Percentiles rank a stretch among this genome's conserved stretches.
These are phyloP conservation scores for Cladosporium sp. DNA, from an alignment of 2,329 filamentous ascomycete genomes.

Conservation along the genomic window DNA sequence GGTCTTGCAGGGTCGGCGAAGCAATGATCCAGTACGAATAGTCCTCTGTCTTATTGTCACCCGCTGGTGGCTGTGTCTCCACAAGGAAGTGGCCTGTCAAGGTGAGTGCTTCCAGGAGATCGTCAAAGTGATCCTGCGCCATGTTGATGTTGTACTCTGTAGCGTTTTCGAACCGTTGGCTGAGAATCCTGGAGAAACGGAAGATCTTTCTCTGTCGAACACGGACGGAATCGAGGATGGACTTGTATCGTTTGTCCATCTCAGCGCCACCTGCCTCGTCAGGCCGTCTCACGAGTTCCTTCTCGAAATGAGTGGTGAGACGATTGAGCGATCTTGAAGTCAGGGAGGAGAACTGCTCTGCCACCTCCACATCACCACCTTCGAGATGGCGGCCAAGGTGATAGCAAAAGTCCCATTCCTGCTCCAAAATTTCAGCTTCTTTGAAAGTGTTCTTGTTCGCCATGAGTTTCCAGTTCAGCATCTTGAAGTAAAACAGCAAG, in stretches of 20 bases:
- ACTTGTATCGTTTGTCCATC: slow-evolving; percentile 97
- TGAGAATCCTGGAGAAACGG: slow-evolving; percentile 87
- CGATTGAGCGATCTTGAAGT: slow-evolving; percentile 91
- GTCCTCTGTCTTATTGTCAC: slow-evolving; percentile 63
- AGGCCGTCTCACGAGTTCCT: slow-evolving; percentile 79
- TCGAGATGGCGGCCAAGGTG: slow-evolving; percentile 89
- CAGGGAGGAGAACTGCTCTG: slow-evolving; percentile 92
- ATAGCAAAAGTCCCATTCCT: slow-evolving; percentile 98
- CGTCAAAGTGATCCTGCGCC: slow-evolving; percentile 66
- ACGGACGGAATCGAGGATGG: slow-evolving; percentile 90
- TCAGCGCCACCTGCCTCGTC: slow-evolving; percentile 77
- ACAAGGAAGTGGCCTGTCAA: slow-evolving; percentile 86
- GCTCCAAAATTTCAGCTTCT: slow-evolving; percentile 93
- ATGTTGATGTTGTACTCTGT: slow-evolving; percentile 91
- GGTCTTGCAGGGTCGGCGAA: slow-evolving; percentile 73
- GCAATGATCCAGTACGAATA: slow-evolving; percentile 68
- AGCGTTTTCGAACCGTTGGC: slow-evolving; percentile 92
- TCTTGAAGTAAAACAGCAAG: slow-evolving; percentile 96
- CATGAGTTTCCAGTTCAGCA: slow-evolving; percentile 96
- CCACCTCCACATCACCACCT: slow-evolving; percentile 92
- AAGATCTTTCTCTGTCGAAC: slow-evolving; percentile 96
- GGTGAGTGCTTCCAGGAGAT: slow-evolving; percentile 78
- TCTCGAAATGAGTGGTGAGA: slow-evolving; percentile 87
- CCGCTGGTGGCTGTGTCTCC: slow-evolving; percentile 57
- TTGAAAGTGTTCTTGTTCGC: slow-evolving; percentile 99